Percentiles rank a stretch among this genome's conserved stretches.
Evolutionary conservation across 2,329 filamentous ascomycete species (phyloP).

Genomic region (Colletotrichum tropicale): DNA sequence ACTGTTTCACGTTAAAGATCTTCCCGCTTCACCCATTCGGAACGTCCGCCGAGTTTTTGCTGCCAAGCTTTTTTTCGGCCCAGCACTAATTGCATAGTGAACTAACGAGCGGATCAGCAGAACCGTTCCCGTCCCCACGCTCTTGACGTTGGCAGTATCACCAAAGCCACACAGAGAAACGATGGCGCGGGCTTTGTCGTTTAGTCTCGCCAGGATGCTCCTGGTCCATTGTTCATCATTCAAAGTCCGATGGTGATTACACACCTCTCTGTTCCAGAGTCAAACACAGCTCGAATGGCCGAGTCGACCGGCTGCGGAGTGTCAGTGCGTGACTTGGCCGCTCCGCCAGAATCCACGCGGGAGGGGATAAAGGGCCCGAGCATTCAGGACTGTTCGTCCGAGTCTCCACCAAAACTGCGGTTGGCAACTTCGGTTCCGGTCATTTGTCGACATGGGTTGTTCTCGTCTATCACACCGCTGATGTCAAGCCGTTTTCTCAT

Average conservation of each 20-base stretch:
- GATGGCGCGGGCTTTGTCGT: background rate
- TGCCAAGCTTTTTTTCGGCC: slow-evolving; percentile 12
- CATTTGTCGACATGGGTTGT: background rate
- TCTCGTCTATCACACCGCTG: slow-evolving; percentile 2
- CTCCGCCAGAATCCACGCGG: background rate
- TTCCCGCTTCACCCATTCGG: background rate
- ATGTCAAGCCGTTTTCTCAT: background rate
- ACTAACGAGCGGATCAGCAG: background rate
- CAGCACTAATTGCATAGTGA: background rate
- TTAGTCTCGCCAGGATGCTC: background rate
- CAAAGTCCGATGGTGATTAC: background rate
- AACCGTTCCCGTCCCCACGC: background rate
- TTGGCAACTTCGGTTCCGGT: slow-evolving; percentile 17
- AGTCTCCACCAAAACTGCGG: background rate
- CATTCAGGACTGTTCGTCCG: background rate
- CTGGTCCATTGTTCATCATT: background rate
- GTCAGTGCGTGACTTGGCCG: slow-evolving; percentile 3
- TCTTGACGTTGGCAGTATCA: background rate
- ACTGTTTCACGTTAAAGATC: slow-evolving; percentile 4
- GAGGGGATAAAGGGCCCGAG: background rate
- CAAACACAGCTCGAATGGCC: background rate
- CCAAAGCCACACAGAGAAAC: background rate
- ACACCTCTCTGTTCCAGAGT: background rate
- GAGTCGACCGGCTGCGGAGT: background rate
- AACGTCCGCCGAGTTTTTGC: slow-evolving; percentile 4